Conservation (phyloP, 2,329 filamentous ascomycete species). For the Fusarium sp. region DNA sequence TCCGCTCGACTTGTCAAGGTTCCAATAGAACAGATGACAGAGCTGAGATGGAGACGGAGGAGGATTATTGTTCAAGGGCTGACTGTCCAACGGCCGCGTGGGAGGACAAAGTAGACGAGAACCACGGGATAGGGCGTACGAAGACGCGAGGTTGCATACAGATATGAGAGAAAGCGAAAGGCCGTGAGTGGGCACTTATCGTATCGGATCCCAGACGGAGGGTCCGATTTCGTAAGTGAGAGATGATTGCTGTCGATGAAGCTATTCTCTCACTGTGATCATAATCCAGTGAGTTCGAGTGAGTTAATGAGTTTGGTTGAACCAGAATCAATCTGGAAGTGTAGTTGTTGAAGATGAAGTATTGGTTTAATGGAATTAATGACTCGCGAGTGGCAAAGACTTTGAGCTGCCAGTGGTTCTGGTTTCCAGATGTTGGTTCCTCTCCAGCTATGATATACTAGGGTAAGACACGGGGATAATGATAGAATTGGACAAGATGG, state of each 20-base stretch:
- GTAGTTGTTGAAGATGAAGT: constrained; percentile 5
- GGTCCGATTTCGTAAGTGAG: constrained; percentile 7
- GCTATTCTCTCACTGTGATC: constrained; percentile 10
- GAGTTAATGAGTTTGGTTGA: background rate
- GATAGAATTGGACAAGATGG: constrained; percentile 3
- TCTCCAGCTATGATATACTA: constrained; percentile 13
- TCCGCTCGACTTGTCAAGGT: background rate
- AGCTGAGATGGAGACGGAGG: constrained; percentile 9
- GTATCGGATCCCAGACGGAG: constrained; percentile 19
- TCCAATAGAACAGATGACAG: constrained; percentile 10
- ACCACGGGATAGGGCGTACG: constrained; percentile 39
- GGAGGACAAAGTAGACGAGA: constrained; percentile 41
- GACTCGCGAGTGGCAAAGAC: constrained; percentile 20
- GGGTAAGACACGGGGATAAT: constrained; percentile 7
- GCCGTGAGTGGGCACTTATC: constrained; percentile 20
- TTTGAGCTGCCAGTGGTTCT: constrained; percentile 5
- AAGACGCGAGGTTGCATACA: constrained; percentile 46
- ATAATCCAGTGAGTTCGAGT: background rate
- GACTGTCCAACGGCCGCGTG: constrained; percentile 35
- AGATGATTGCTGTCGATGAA: constrained; percentile 5
- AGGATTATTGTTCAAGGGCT: constrained; percentile 20
- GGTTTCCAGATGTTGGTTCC: constrained; percentile 23
- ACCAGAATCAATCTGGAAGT: background rate
- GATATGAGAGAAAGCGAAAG: constrained; percentile 26
- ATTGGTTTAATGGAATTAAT: constrained; percentile 15